Conservation (phyloP, 768 basidiomycete genomes). For the Atractiella rhizophila region DNA sequence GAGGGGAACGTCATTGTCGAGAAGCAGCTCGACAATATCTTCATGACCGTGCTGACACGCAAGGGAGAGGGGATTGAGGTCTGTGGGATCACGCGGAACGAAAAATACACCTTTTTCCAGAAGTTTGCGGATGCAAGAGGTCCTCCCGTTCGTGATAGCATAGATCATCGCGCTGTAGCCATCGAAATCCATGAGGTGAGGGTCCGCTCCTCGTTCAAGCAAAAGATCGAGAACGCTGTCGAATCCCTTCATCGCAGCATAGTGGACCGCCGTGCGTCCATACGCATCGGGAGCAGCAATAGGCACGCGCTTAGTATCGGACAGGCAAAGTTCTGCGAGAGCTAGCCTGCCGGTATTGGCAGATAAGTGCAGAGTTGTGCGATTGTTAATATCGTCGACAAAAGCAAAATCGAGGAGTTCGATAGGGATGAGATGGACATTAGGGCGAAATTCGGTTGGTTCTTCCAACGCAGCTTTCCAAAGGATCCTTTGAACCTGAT, state of each 20-base stretch:
- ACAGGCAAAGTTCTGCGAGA: constrained; percentile 63
- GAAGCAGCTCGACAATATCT: constrained; percentile 49
- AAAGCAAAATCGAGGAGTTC: constrained; percentile 62
- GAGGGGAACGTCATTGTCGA: constrained; percentile 48
- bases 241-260: constrained; percentile 83
- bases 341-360: constrained; percentile 56
- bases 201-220: constrained; percentile 37
- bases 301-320: constrained; percentile 45
- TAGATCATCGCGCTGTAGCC: constrained; percentile 86
- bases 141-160: constrained; percentile 61
- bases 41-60: constrained; percentile 75
- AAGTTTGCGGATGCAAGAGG: constrained; percentile 58
- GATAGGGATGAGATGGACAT: constrained; percentile 46
- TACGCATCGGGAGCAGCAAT: constrained; percentile 60
- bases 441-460: constrained; percentile 32
- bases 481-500: constrained; percentile 63
- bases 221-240: constrained; percentile 46
- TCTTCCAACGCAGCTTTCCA: constrained; percentile 81
- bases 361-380: constrained; percentile 79
- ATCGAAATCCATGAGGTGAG: constrained; percentile 59
- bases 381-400: constrained; percentile 87
- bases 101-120: constrained; percentile 42
- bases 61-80: constrained; percentile 56
- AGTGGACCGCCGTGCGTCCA: constrained; percentile 78
- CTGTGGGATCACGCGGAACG: constrained; percentile 33